A percentile compares a stretch with the other conserved stretches of the same genome.
Conservation (phyloP, 805 yeast genomes). For the Candida easanensis region DNA sequence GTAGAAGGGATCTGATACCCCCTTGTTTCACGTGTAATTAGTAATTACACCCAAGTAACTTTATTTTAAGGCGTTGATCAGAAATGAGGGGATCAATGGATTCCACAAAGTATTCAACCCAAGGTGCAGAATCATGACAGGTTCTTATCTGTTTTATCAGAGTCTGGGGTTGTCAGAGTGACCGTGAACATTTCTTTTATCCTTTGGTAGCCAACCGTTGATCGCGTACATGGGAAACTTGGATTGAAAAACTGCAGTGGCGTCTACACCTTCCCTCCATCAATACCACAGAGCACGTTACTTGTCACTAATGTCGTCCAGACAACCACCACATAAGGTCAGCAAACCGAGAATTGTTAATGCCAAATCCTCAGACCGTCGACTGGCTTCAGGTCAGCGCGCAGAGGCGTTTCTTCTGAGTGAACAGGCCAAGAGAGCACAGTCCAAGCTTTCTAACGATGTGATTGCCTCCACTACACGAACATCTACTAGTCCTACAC, state of each 20-base stretch:
- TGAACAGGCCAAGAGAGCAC: conserved; percentile 23
- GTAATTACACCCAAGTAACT: too few relatives aligned
- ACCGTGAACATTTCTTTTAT: too few relatives aligned
- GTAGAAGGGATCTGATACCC: too few relatives aligned
- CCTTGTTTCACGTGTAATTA: too few relatives aligned
- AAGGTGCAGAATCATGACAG: background rate
- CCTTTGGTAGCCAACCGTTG: too few relatives aligned
- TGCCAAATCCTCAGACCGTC: conserved; percentile 48
- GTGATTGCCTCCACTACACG: conserved; percentile 14
- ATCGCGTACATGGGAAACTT: too few relatives aligned
- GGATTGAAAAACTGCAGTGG: background rate
- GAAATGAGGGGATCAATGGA: too few relatives aligned
- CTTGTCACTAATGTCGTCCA: background rate
- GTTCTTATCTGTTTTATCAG: background rate
- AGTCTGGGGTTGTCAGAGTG: too few relatives aligned
- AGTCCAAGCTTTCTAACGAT: conserved; percentile 10
- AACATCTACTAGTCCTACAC: too few relatives aligned
- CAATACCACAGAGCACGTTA: background rate
- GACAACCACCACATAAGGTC: conserved; percentile 5
- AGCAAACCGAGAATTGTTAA: conserved; percentile 18
- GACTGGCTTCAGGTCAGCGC: conserved; percentile 47
- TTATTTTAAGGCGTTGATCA: too few relatives aligned
- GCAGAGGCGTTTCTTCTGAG: conserved; percentile 43
- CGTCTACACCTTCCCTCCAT: background rate
- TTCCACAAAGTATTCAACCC: too few relatives aligned